phyloP scores from a whole-genome alignment of 306 rosid species.

The Vigna angularis region DNA sequence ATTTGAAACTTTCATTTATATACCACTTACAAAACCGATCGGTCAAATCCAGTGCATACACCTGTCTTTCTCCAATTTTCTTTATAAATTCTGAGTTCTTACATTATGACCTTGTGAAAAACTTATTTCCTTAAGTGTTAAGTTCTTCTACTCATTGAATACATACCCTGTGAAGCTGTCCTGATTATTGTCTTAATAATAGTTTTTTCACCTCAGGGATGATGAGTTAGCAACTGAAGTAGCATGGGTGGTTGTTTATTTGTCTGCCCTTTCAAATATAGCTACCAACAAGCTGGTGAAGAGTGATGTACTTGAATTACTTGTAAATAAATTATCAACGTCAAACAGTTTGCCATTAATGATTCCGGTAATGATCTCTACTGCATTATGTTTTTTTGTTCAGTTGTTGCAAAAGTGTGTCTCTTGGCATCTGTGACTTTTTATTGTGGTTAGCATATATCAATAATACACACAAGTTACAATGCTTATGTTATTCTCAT shows the following conservation, averaged over 20 bases:
- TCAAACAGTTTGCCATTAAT: slow-evolving; percentile 82
- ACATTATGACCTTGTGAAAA: slow-evolving; percentile 22
- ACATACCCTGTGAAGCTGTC: slow-evolving; percentile 20
- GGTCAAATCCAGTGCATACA: too few species aligned
- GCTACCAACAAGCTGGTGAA: slow-evolving; percentile 79
- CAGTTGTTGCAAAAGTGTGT: slow-evolving; percentile 18
- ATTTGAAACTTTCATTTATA: too few species aligned
- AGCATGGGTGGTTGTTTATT: slow-evolving; percentile 95
- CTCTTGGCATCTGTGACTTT: slow-evolving; percentile 19
- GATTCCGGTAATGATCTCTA: slow-evolving; percentile 75
- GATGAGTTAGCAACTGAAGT: slow-evolving; percentile 95
- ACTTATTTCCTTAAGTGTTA: slow-evolving; percentile 38
- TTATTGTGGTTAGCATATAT: slow-evolving; percentile 28
- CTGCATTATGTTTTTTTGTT: slow-evolving; percentile 11
- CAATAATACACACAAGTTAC: slow-evolving; percentile 11
- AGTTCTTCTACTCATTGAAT: slow-evolving; percentile 33
- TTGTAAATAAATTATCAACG: slow-evolving; percentile 77
- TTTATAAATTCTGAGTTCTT: too few species aligned
- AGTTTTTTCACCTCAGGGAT: slow-evolving; percentile 67
- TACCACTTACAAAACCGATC: too few species aligned
- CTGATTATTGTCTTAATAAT: slow-evolving; percentile 40
- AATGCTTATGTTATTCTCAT: slow-evolving; percentile 13
- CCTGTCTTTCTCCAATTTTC: too few species aligned
- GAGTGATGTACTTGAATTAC: slow-evolving; percentile 81
- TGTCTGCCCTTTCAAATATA: slow-evolving; percentile 88